Conservation (phyloP, 345 rosid species). For the Populus nigra region DNA sequence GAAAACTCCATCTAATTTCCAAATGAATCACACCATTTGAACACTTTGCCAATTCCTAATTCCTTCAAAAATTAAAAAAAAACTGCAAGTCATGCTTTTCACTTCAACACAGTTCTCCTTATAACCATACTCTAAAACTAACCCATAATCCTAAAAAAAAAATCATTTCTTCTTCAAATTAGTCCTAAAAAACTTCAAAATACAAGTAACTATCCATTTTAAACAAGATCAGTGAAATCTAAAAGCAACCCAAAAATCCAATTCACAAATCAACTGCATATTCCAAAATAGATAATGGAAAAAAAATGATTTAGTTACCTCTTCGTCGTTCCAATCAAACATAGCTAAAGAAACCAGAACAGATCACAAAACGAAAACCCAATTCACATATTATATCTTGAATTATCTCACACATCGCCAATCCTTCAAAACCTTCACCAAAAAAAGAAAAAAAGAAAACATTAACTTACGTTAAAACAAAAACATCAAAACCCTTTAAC, state of each 20-base stretch:
- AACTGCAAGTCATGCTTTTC: background rate
- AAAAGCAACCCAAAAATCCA: background rate
- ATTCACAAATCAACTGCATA: background rate
- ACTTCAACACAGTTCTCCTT: background rate
- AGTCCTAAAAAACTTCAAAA: background rate
- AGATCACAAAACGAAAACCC: conserved; percentile 25
- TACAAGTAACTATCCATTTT: background rate
- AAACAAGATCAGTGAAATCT: background rate
- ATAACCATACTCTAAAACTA: background rate
- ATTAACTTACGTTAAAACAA: conserved; percentile 3
- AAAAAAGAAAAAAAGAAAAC: background rate
- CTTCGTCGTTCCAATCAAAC: conserved; percentile 99
- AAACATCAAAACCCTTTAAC: background rate
- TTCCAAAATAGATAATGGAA: background rate
- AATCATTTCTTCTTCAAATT: background rate
- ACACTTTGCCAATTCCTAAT: background rate
- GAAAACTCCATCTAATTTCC: background rate
- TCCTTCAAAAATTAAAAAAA: background rate
- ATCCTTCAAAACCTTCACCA: conserved; percentile 16
- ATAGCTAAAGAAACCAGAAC: conserved; percentile 43
- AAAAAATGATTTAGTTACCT: conserved; percentile 41
- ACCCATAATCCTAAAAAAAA: background rate
- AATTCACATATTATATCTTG: conserved; percentile 29
- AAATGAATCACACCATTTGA: background rate
- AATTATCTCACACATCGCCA: conserved; percentile 64